Conservation (phyloP, 2,329 filamentous ascomycete species). For the Neocatenulostroma microsporum region DNA sequence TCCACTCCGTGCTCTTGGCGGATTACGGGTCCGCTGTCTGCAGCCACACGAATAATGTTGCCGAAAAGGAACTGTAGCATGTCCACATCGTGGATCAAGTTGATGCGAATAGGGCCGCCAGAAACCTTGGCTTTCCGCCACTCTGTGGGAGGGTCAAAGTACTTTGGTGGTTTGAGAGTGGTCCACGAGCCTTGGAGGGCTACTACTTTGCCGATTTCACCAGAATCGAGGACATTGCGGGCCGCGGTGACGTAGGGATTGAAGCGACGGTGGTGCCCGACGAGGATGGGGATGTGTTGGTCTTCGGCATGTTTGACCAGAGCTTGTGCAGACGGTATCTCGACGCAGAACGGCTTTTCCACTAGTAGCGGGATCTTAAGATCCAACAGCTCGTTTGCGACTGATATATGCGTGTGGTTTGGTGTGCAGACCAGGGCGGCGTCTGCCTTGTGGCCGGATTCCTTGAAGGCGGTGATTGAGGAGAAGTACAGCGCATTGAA, state of each 20-base stretch:
- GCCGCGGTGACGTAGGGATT: conserved; percentile 48
- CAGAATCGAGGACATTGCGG: conserved; percentile 37
- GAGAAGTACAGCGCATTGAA: conserved; percentile 35
- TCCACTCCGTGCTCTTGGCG: conserved; percentile 50
- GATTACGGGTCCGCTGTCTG: no score
- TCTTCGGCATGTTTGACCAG: conserved; percentile 22
- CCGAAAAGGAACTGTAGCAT: conserved; percentile 51
- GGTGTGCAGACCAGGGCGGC: conserved; percentile 54
- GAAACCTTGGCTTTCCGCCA: conserved; percentile 43
- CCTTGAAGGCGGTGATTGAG: conserved; percentile 40
- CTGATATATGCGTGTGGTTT: conserved; percentile 49
- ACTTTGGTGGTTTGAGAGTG: conserved; percentile 43
- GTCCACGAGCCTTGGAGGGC: conserved; percentile 52
- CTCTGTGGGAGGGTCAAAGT: conserved; percentile 42
- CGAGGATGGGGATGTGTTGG: conserved; percentile 35
- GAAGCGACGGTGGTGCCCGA: conserved; percentile 54
- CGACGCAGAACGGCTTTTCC: conserved; percentile 50
- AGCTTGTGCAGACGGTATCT: conserved; percentile 31
- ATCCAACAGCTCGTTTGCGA: conserved; percentile 43
- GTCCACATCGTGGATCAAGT: conserved; percentile 55
- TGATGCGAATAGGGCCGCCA: conserved; percentile 47
- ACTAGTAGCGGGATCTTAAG: conserved; percentile 48
- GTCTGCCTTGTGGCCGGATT: conserved; percentile 34
- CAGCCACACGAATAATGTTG: conserved; percentile 45
- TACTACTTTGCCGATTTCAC: conserved; percentile 40